Evolutionary conservation across 2,329 filamentous ascomycete species (phyloP), one percentile per base, ranked within the genome.

Genomic region (Aspergillus ibericus): DNA sequence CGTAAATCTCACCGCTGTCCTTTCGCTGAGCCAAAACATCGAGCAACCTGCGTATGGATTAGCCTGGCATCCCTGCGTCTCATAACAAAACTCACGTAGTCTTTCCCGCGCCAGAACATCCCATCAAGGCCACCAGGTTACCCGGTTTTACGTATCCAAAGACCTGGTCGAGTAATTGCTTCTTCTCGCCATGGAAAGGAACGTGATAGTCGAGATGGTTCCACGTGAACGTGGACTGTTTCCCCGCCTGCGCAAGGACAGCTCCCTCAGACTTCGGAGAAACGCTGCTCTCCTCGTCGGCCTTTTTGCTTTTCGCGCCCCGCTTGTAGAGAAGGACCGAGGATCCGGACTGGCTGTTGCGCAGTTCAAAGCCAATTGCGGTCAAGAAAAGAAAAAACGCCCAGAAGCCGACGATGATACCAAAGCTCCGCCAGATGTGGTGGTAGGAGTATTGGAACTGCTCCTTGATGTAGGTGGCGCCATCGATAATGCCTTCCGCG

Each of bases 51-150:
- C 4, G 25, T 3, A 48, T 5, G 29, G 3, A 15, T 63, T n/a
- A 63, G 59, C 18, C 7, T 40, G 13, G 20, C 13, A 46, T 36
- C 35, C 4, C 2, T 40, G 7, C 4, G n/a, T 5, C 5, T 53
- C 13, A 22, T 10, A 32, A 10, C n/a, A 15, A 22, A 16, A 65
- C 68, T 52, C 58, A 71, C 44, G 78, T 80, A 13, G 78, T 80
- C 57, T 80, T 80, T 38, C 78, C 78, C 0, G 92, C 92, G 54
- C 92, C 92, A 5, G 89, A 92, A 2, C 91, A 89, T 47, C 90
- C 90, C 90, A 93, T 93, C 1, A 93, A 79, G 1, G 90, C 89
- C 0, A 89, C 92, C 15, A 93, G 80, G 68, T 87, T 85, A 13
- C 90, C 90, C 0, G 90, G 89, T 62, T 88, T 85, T 49, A 92